Evolutionary conservation across 257 asterid species (phyloP).

Genomic region (Rhazya stricta): DNA sequence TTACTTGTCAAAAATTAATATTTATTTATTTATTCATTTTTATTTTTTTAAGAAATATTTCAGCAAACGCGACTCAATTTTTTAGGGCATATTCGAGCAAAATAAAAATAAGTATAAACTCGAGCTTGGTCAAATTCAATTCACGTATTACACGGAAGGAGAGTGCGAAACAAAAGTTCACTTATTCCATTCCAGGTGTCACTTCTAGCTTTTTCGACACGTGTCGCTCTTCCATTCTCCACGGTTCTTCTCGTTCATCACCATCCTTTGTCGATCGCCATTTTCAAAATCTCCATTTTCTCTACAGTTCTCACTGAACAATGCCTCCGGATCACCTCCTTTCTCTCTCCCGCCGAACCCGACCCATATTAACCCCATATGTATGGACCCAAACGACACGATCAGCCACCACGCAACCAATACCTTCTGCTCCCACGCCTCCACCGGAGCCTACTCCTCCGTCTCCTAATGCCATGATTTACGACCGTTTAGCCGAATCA

Average conservation of each 20-base stretch:
- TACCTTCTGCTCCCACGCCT: not conserved
- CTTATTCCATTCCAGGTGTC: no score
- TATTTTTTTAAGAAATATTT: no score
- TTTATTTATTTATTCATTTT: no score
- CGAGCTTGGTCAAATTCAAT: no score
- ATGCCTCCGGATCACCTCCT: not conserved
- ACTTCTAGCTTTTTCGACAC: not conserved
- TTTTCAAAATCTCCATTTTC: not conserved
- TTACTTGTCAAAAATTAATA: no score
- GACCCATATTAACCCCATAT: slow-evolving; percentile 10
- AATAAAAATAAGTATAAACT: no score
- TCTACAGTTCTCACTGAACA: not conserved
- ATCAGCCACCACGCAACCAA: slow-evolving; percentile 50
- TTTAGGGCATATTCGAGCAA: no score
- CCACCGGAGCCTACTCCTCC: slow-evolving; percentile 52
- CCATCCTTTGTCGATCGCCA: not conserved
- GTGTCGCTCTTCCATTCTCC: not conserved
- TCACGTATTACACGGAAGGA: no score
- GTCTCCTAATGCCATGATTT: slow-evolving; percentile 64
- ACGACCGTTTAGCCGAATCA: slow-evolving; percentile 73
- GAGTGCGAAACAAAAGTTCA: no score
- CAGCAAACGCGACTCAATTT: no score
- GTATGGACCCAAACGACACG: slow-evolving; percentile 32
- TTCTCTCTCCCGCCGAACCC: not conserved
- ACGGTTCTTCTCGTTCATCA: not conserved